Conservation (phyloP, 192 early-diverging fungal genomes). For the Dimargaris xerosporica region DNA sequence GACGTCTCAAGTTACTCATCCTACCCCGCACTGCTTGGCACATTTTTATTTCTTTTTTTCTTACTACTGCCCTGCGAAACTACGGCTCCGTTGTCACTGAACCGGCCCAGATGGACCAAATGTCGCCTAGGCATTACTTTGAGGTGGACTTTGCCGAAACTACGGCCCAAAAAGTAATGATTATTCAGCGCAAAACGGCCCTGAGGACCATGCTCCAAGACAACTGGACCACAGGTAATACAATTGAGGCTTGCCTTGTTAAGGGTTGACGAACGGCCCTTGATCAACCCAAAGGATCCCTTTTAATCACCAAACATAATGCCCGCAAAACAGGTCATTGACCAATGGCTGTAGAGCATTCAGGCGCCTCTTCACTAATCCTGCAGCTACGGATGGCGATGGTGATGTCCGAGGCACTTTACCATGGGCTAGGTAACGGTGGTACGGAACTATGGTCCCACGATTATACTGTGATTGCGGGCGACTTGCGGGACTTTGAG, state of each 20-base stretch:
- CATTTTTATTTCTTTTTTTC: not conserved
- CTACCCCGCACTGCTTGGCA: too few relatives aligned
- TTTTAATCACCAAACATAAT: too few relatives aligned
- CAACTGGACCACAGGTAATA: not conserved
- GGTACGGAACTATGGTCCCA: conserved; percentile 55
- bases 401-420: too few relatives aligned
- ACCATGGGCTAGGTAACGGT: conserved; percentile 28
- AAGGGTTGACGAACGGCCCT: too few relatives aligned
- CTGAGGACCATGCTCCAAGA: conserved; percentile 24
- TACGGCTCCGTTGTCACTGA: too few relatives aligned
- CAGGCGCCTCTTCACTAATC: too few relatives aligned
- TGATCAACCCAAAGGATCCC: too few relatives aligned
- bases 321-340: too few relatives aligned
- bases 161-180: conserved; percentile 58
- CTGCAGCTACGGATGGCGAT: too few relatives aligned
- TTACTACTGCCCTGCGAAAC: not conserved
- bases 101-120: not conserved
- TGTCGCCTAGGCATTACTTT: conserved; percentile 38
- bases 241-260: too few relatives aligned
- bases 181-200: conserved; percentile 33
- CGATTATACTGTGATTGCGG: conserved; percentile 58
- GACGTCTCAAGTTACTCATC: too few relatives aligned
- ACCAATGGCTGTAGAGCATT: too few relatives aligned
- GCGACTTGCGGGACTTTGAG: conserved; percentile 62
- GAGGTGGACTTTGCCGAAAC: conserved; percentile 90